phyloP scores from a whole-genome alignment of 2,329 filamentous ascomycete species.

The Torrubiellomyces zombiae region DNA sequence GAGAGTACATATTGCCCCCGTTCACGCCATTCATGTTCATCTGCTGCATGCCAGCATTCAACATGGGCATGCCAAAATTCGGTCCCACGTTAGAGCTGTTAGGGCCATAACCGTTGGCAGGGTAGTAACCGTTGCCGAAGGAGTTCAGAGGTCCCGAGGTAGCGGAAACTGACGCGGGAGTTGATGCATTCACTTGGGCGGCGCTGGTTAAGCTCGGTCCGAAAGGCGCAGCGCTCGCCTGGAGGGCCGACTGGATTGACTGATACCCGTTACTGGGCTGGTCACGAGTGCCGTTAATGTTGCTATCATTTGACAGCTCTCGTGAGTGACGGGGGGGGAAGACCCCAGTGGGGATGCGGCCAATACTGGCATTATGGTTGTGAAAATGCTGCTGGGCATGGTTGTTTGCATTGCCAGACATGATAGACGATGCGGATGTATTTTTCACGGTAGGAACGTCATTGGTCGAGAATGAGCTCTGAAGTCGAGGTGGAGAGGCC shows the following conservation, averaged over 20 bases:
- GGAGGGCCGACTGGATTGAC: slow-evolving; percentile 54
- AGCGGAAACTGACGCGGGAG: slow-evolving; percentile 10
- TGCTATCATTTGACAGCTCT: slow-evolving; percentile 43
- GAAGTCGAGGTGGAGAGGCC: slow-evolving; percentile 55
- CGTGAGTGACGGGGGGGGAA: slow-evolving; percentile 54
- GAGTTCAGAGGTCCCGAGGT: slow-evolving; percentile 10
- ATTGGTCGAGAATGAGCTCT: slow-evolving; percentile 79
- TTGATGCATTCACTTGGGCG: slow-evolving; percentile 11
- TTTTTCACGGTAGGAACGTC: slow-evolving; percentile 78
- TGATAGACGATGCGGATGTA: slow-evolving; percentile 29
- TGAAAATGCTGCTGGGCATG: slow-evolving; percentile 49
- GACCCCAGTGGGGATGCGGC: slow-evolving; percentile 55
- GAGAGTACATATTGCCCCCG: slow-evolving; percentile 30
- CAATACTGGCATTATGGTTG: slow-evolving; percentile 68
- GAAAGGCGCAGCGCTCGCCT: slow-evolving; percentile 66
- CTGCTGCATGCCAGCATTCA: slow-evolving; percentile 52
- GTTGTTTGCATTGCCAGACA: slow-evolving; percentile 33
- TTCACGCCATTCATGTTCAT: slow-evolving; percentile 36
- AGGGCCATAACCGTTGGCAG: slow-evolving; percentile 12
- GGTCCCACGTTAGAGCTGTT: slow-evolving; percentile 9
- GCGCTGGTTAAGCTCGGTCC: slow-evolving; percentile 36
- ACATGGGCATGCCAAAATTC: slow-evolving; percentile 25
- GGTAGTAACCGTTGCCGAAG: slow-evolving; percentile 18
- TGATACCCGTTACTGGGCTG: slow-evolving; percentile 33
- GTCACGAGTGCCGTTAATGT: slow-evolving; percentile 22